Evolutionary conservation across 1,284 basidiomycete genomes (phyloP), one percentile per base, ranked within the genome.

Genomic region (Amylostereum areolatum): DNA sequence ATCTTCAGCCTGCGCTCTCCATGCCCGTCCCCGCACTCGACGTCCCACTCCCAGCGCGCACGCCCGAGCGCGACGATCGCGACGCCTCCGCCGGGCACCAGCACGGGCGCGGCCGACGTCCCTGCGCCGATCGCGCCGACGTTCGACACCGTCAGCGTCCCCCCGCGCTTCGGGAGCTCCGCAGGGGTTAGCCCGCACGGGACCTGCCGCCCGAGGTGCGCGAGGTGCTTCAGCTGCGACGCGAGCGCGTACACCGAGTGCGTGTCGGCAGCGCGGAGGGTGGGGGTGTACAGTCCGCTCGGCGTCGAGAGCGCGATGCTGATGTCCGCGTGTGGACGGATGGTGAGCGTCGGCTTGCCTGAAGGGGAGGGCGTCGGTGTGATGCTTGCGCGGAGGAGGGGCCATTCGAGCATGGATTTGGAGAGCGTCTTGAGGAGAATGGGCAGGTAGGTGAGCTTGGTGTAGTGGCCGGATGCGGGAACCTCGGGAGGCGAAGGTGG

Each of bases 51-150:
- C 89, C 89, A 92, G 58, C 75, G 77, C n/a, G 90, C 89, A 31
- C 87, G 66, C 2, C 94, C 94, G 24, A 97, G 72, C 1, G 92
- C 94, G 1, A 92, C 92, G 55, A 97, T 97, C 2, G 91, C 92
- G 0, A 97, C 78, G 0, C 94, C 92, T 0, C 92, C 92, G 0
- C 92, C 92, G 0, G 89, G 89, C 0, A 96, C 87, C 0, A 97
- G 72, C 35, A 96, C 81, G 0, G 92, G 92, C 42, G 77, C 73
- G 3, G 90, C 89, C 49, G 72, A 77, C 43, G 84, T 81, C 0
- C 86, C 85, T 28, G 75, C 74, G 1, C 92, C 92, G 11, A 93
- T 73, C 0, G 85, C 83, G 7, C 92, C 92, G 4, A 96, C 77
- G 55, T 95, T 95, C 35, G 84, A 88, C n/a, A 97, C 80, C 2